These are phyloP conservation scores for Uronychia binucleata DNA, from an alignment of 73 alveolate species.

Conservation along the genomic window DNA sequence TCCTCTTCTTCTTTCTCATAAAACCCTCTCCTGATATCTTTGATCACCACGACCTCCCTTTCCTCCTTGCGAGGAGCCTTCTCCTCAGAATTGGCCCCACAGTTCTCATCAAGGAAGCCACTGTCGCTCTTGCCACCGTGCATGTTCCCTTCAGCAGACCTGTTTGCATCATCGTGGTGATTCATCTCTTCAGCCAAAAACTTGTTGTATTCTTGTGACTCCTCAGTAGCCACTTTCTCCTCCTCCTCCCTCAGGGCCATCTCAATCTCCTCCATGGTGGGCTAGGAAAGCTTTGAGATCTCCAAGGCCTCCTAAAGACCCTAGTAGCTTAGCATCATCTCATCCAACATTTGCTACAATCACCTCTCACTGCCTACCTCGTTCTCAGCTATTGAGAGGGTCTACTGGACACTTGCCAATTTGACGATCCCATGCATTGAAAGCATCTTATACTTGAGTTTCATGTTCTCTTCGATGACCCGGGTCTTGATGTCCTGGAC, in stretches of 20 bases:
- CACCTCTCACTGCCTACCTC: neutral
- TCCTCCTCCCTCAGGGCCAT: slow-evolving; percentile 13
- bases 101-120: neutral
- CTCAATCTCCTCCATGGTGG: slow-evolving; percentile 16
- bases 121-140: neutral
- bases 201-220: neutral
- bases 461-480: neutral
- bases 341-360: neutral
- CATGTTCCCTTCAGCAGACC: neutral
- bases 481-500: neutral
- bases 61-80: slow-evolving; percentile 33
- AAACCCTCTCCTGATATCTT: slow-evolving; percentile 45
- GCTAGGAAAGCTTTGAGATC: neutral
- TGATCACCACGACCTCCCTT: slow-evolving; percentile 30
- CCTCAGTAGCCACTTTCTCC: neutral
- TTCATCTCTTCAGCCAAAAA: neutral
- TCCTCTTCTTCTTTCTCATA: slow-evolving; percentile 25
- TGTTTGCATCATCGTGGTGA: neutral
- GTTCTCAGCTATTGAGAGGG: slow-evolving; percentile 2
- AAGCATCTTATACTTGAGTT: slow-evolving; percentile 14
- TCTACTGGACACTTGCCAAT: slow-evolving; percentile 7
- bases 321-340: slow-evolving; percentile 6
- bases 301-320: neutral
- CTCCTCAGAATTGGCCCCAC: slow-evolving; percentile 17
- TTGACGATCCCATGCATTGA: slow-evolving; percentile 18